Base-by-base conservation (phyloP, 345 rosid species). In the Zanthoxylum bungeanum region DNA sequence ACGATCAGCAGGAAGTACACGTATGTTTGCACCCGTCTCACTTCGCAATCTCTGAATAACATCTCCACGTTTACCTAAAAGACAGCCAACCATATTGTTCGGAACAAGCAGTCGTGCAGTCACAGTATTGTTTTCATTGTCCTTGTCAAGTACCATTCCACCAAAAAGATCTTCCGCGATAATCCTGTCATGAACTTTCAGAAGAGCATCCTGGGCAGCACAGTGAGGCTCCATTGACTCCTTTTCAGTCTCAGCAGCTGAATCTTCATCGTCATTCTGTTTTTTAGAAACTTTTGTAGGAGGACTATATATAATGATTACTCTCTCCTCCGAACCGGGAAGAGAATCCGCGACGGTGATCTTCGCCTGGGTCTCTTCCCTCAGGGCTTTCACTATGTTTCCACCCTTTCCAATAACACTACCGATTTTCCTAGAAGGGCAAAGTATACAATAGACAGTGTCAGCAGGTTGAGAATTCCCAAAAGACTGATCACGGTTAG, bases 321-420 rank as follows among this genome's bases (percentile, higher is more conserved):
- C 89, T 71, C 93, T 68, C 81, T 89, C 93, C 61, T 89, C 89
- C 9, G 83, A 85, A 39, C 89, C 91, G 63, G 79, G 83, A 73
- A 86, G 76, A 9, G 87, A 27, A 68, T 85, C 91, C 65, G 79
- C 77, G 75, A 86, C 84, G 0, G 78, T 85, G 69, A 86, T 89
- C 72, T 82, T 85, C 6, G 93, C 84, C 36, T 65, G 77, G 27
- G 89, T 85, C 71, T 82, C 85, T 28, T 77, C 86, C 77, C 93
- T 82, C 17, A 86, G 63, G 16, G 81, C 73, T 77, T 85, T 85
- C 52, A 86, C 60, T 37, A 82, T 82, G 66, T 73, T 74, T 7
- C 93, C 89, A 60, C 83, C 91, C 76, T 81, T 89, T 60, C 91
- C 89, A 55, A 89, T 83, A 56, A 86, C 83, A 73, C 88, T 76